phyloP scores from a whole-genome alignment of 2,329 filamentous ascomycete species.

The Penicillium sp. region DNA sequence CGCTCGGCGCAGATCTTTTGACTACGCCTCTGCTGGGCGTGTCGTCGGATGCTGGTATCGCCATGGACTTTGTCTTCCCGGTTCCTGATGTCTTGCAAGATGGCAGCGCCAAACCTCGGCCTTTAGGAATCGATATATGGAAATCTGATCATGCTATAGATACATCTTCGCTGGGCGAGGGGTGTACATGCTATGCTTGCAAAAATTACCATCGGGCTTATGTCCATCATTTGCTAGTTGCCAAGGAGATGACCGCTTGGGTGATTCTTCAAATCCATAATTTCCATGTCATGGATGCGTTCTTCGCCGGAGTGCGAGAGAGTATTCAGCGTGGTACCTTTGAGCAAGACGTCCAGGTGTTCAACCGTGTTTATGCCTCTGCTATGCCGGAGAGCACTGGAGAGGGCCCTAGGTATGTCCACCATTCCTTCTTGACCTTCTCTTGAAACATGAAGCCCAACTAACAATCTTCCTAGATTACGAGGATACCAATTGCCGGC shows the following conservation, averaged over 20 bases:
- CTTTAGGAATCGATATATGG: constrained; percentile 80
- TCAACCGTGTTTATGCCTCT: constrained; percentile 65
- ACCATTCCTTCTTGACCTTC: not conserved
- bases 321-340: constrained; percentile 58
- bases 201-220: constrained; percentile 79
- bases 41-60: constrained; percentile 79
- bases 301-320: constrained; percentile 67
- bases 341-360: constrained; percentile 54
- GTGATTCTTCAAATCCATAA: constrained; percentile 90
- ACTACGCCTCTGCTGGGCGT: constrained; percentile 70
- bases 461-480: constrained; percentile 43
- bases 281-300: constrained; percentile 64
- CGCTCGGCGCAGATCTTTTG: constrained; percentile 74
- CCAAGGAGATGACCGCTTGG: constrained; percentile 97
- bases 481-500: constrained; percentile 80
- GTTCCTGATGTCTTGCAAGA: constrained; percentile 24
- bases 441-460: not conserved
- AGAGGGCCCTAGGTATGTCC: constrained; percentile 63
- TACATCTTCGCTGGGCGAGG: constrained; percentile 57
- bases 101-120: constrained; percentile 22
- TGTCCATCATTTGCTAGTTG: constrained; percentile 77
- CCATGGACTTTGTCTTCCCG: constrained; percentile 74
- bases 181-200: constrained; percentile 80
- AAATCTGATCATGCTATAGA: constrained; percentile 57
- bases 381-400: constrained; percentile 71